These are phyloP conservation scores for Eragrostis tef DNA, from an alignment of 202 grass and related monocot species.

Conservation along the genomic window DNA sequence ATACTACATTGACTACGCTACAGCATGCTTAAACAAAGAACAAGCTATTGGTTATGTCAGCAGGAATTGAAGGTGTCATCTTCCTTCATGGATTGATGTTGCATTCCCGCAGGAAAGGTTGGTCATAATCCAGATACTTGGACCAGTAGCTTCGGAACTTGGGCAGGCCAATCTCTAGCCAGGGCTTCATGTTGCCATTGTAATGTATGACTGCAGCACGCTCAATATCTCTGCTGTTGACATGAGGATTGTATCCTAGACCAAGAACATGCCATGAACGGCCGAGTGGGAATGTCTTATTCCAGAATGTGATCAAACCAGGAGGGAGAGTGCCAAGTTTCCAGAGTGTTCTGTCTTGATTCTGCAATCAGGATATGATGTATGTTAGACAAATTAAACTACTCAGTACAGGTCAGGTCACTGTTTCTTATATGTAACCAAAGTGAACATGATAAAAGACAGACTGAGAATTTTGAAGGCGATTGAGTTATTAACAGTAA, in stretches of 20 bases:
- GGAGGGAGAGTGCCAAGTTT: conserved; percentile 82
- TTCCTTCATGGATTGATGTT: conserved; percentile 73
- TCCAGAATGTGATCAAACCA: conserved; percentile 82
- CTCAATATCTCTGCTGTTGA: conserved; percentile 60
- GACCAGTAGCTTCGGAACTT: conserved; percentile 76
- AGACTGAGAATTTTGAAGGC: conserved; percentile 9
- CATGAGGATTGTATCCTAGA: conserved; percentile 72
- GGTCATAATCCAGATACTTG: conserved; percentile 69
- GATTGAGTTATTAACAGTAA: neutral
- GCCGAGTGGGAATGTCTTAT: conserved; percentile 60
- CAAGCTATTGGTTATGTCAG: conserved; percentile 37
- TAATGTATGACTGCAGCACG: conserved; percentile 74
- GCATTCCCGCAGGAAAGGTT: conserved; percentile 67
- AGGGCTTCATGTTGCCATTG: conserved; percentile 86
- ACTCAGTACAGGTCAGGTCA: neutral
- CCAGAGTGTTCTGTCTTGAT: conserved; percentile 69
- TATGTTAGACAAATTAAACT: conserved; percentile 1
- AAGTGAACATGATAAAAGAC: conserved; percentile 15
- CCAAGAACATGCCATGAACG: conserved; percentile 76
- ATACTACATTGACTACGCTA: conserved; percentile 42
- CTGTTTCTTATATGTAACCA: neutral
- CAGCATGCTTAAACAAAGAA: neutral
- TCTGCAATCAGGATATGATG: conserved; percentile 51
- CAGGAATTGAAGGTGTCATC: neutral
- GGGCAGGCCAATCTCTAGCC: conserved; percentile 77